phyloP scores from a whole-genome alignment of 2,329 filamentous ascomycete species.

The Gnomoniopsis sp. region DNA sequence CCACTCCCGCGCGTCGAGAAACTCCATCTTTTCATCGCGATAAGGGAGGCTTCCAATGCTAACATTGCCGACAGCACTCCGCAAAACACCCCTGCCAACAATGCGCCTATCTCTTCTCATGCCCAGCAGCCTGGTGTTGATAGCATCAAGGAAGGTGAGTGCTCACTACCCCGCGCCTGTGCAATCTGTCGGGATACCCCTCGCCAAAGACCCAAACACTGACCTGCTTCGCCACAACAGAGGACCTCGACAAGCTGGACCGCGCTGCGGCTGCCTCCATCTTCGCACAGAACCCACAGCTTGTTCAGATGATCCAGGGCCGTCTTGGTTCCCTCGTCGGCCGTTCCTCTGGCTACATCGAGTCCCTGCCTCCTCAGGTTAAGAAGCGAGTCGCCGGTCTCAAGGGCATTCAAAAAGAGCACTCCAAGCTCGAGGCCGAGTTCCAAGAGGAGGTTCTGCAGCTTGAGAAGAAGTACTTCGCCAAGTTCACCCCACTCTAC shows the following conservation, averaged over 20 bases:
- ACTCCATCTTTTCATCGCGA: constrained; percentile 6
- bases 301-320: constrained; percentile 97
- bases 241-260: constrained; percentile 83
- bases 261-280: constrained; percentile 83
- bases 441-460: constrained; percentile 98
- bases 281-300: constrained; percentile 91
- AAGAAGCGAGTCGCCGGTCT: constrained; percentile 91
- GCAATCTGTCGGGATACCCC: not conserved
- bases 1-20: not conserved
- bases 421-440: constrained; percentile 95
- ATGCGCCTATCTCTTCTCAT: constrained; percentile 95
- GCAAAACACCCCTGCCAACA: constrained; percentile 94
- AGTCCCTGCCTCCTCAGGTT: constrained; percentile 85
- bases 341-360: constrained; percentile 94
- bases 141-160: constrained; percentile 95
- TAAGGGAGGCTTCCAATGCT: constrained; percentile 20
- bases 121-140: constrained; percentile 91
- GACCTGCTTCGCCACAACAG: constrained; percentile 44
- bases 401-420: constrained; percentile 97
- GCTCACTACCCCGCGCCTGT: constrained; percentile 12
- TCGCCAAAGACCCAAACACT: constrained; percentile 2
- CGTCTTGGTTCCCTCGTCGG: constrained; percentile 92
- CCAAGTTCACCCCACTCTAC: constrained; percentile 97
- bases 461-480: constrained; percentile 99
- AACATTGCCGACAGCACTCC: constrained; percentile 67